A percentile compares a stretch with the other conserved stretches of the same genome.
Conservation (phyloP, 2,329 filamentous ascomycete species). For the Colletotrichum tropicale region DNA sequence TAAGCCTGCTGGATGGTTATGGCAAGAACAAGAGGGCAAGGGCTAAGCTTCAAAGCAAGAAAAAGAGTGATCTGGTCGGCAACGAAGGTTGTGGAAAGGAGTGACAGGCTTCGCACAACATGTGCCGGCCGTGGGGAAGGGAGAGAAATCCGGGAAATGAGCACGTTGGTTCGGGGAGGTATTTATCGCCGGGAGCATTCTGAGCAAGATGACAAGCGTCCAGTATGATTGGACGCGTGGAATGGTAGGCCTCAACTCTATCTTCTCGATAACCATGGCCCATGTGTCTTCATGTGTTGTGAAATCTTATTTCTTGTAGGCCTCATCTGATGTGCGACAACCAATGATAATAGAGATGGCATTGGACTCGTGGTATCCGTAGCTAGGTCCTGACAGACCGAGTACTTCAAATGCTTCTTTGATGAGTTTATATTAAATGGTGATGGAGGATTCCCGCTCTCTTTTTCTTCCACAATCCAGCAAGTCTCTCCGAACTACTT, state of each 20-base stretch:
- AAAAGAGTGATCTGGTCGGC: neutral
- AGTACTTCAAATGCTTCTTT: neutral
- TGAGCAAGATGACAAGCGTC: neutral
- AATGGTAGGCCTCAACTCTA: conserved; percentile 9
- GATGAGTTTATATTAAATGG: neutral
- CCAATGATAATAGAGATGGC: neutral
- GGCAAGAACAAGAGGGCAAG: neutral
- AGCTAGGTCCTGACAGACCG: neutral
- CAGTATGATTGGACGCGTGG: neutral
- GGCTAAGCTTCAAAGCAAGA: neutral
- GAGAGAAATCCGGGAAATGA: neutral
- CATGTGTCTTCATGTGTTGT: neutral
- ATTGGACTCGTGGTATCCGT: neutral
- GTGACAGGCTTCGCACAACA: conserved; percentile 12
- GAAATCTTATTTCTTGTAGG: neutral
- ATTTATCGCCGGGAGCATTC: neutral
- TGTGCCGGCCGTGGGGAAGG: conserved; percentile 20
- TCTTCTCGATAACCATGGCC: neutral
- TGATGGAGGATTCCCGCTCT: neutral
- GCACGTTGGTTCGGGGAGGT: neutral
- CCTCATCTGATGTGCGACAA: neutral
- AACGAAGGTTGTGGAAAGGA: conserved; percentile 1
- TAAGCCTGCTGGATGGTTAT: conserved; percentile 1
- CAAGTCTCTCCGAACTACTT: neutral
- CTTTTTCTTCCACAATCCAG: neutral